Conservation (phyloP, 2,329 filamentous ascomycete species). For the Tympanopsis confertula region DNA sequence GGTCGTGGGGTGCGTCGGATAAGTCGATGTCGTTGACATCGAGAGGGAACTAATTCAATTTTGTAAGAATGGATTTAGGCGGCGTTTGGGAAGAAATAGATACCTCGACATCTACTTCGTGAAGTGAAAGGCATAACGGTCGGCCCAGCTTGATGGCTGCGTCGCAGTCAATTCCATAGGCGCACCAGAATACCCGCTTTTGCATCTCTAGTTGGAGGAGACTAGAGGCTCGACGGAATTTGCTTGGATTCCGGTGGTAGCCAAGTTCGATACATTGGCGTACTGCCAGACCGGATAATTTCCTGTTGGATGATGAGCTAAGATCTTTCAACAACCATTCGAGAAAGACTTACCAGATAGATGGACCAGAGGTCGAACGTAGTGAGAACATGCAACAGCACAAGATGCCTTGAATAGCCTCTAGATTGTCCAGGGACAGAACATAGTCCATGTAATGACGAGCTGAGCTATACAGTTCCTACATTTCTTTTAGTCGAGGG, state of each 20-base stretch:
- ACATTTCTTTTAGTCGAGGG: no score
- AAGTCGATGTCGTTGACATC: slow-evolving; percentile 16
- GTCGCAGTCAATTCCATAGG: slow-evolving; percentile 12
- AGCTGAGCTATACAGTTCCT: slow-evolving; percentile 8
- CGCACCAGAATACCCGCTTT: slow-evolving; percentile 14
- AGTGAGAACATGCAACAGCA: slow-evolving; percentile 18
- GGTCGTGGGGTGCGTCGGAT: slow-evolving; percentile 7
- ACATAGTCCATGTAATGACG: slow-evolving; percentile 7
- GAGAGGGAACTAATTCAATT: slow-evolving; percentile 15
- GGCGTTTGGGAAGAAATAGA: background rate
- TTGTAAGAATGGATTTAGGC: no score
- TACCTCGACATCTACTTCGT: slow-evolving; percentile 16
- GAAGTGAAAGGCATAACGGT: slow-evolving; percentile 12
- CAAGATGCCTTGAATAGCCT: slow-evolving; percentile 18
- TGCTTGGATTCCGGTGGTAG: slow-evolving; percentile 13
- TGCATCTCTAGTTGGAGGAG: slow-evolving; percentile 10
- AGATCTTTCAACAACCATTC: background rate
- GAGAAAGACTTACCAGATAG: slow-evolving; percentile 10
- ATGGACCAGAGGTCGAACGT: slow-evolving; percentile 12
- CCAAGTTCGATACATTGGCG: slow-evolving; percentile 19
- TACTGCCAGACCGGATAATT: slow-evolving; percentile 15
- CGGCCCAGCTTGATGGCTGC: slow-evolving; percentile 12
- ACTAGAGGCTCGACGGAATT: slow-evolving; percentile 2
- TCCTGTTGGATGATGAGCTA: slow-evolving; percentile 7
- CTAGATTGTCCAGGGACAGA: slow-evolving; percentile 12